A percentile compares a stretch with the other conserved stretches of the same genome.
Evolutionary conservation across 1,284 basidiomycete genomes (phyloP).

Genomic region (Moniliella sp.): DNA sequence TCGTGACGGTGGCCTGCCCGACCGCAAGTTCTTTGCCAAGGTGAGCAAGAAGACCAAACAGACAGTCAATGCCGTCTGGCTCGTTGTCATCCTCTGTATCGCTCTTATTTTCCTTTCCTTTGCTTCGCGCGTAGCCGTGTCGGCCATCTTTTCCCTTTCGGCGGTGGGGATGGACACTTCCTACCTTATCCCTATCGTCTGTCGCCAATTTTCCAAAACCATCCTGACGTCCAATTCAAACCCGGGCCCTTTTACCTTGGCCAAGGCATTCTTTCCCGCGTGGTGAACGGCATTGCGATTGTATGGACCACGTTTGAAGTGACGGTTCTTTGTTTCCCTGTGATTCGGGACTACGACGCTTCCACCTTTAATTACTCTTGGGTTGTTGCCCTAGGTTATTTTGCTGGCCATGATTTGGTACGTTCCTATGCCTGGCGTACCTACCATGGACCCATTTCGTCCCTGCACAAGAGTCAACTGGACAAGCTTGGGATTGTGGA

Average conservation of each 20-base stretch:
- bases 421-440: conserved; percentile 35
- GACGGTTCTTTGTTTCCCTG: not conserved
- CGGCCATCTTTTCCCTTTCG: conserved; percentile 35
- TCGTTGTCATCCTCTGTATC: conserved; percentile 42
- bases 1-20: conserved; percentile 61
- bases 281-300: conserved; percentile 48
- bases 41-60: conserved; percentile 45
- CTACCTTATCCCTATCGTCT: conserved; percentile 33
- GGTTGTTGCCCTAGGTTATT: conserved; percentile 35
- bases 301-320: conserved; percentile 36
- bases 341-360: not conserved
- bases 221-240: conserved; percentile 58
- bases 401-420: conserved; percentile 36
- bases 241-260: conserved; percentile 74
- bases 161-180: conserved; percentile 62
- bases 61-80: conserved; percentile 63
- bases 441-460: conserved; percentile 36
- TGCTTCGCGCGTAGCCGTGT: conserved; percentile 19
- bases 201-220: conserved; percentile 50
- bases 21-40: conserved; percentile 58
- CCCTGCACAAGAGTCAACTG: conserved; percentile 15
- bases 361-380: conserved; percentile 18
- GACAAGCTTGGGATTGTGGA: conserved; percentile 19
- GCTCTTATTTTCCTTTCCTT: conserved; percentile 19
- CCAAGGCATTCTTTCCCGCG: conserved; percentile 46